These are phyloP conservation scores for Scutellaria galericulata DNA, from an alignment of 257 asterid genomes.

Conservation along the genomic window DNA sequence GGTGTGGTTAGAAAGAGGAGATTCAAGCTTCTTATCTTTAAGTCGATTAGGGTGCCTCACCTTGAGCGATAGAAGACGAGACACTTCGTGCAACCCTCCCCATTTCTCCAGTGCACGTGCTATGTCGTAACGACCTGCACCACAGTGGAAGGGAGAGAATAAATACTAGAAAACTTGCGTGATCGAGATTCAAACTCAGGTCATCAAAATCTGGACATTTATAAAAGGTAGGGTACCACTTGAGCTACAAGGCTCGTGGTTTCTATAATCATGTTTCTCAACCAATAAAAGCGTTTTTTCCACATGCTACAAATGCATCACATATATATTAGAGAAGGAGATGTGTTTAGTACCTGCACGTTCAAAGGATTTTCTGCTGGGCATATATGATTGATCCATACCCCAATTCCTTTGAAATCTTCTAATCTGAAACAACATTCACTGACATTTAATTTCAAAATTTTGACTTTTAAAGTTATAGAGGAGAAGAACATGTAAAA, in stretches of 20 bases:
- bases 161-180: too few relatives aligned
- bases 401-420: constrained; percentile 96
- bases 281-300: too few relatives aligned
- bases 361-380: constrained; percentile 92
- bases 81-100: constrained; percentile 97
- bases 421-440: constrained; percentile 52
- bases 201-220: too few relatives aligned
- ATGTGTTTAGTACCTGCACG: constrained; percentile 71
- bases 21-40: constrained; percentile 63
- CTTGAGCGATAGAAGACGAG: constrained; percentile 80
- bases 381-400: constrained; percentile 93
- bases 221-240: too few relatives aligned
- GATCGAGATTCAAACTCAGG: too few relatives aligned
- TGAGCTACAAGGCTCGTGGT: too few relatives aligned
- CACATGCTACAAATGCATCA: too few relatives aligned
- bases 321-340: neutral
- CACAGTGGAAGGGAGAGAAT: too few relatives aligned
- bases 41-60: constrained; percentile 83
- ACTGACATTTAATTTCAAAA: neutral
- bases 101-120: constrained; percentile 97
- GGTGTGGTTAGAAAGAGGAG: constrained; percentile 31
- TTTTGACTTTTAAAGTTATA: neutral
- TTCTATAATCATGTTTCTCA: too few relatives aligned
- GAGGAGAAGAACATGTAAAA: neutral
- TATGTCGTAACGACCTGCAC: constrained; percentile 80